A percentile compares a stretch with the other conserved stretches of the same genome.
Conservation (phyloP, 768 basidiomycete genomes). For the Heimioporus sp. region DNA sequence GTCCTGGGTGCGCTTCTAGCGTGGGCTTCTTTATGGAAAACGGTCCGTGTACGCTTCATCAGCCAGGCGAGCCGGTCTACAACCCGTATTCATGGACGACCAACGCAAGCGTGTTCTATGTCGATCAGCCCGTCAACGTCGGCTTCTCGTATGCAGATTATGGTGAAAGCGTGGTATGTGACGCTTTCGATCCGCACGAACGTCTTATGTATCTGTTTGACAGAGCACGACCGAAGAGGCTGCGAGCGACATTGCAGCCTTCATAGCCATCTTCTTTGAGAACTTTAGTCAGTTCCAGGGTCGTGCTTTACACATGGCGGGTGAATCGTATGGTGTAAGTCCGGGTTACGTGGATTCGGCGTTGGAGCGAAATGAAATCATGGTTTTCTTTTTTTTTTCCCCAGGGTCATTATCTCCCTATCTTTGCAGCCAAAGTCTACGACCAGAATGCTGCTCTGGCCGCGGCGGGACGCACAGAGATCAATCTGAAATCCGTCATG, state of each 20-base stretch:
- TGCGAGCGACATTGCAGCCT: slow-evolving; percentile 67
- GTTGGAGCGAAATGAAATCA: neutral
- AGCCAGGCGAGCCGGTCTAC: slow-evolving; percentile 48
- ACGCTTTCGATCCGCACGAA: slow-evolving; percentile 1
- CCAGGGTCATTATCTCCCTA: slow-evolving; percentile 52
- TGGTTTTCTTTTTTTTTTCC: neutral
- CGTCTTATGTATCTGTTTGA: neutral
- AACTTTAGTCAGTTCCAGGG: slow-evolving; percentile 71
- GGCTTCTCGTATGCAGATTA: slow-evolving; percentile 48
- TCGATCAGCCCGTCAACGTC: slow-evolving; percentile 46
- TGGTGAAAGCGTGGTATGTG: slow-evolving; percentile 38
- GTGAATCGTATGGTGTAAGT: slow-evolving; percentile 52
- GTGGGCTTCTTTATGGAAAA: slow-evolving; percentile 71
- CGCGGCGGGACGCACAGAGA: slow-evolving; percentile 46
- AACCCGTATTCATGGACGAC: slow-evolving; percentile 67
- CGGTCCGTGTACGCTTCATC: slow-evolving; percentile 68
- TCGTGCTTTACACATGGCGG: slow-evolving; percentile 60
- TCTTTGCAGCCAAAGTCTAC: slow-evolving; percentile 47
- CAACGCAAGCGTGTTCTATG: slow-evolving; percentile 52
- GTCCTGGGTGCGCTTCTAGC: slow-evolving; percentile 54
- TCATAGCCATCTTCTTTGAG: slow-evolving; percentile 72
- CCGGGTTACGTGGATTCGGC: too few relatives aligned
- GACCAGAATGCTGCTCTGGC: slow-evolving; percentile 45
- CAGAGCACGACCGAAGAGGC: slow-evolving; percentile 67
- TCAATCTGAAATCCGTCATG: slow-evolving; percentile 48